A percentile compares a stretch with the other conserved stretches of the same genome.
Conservation (phyloP, 164 flowering plant genomes). For the Umbilicus rupestris region DNA sequence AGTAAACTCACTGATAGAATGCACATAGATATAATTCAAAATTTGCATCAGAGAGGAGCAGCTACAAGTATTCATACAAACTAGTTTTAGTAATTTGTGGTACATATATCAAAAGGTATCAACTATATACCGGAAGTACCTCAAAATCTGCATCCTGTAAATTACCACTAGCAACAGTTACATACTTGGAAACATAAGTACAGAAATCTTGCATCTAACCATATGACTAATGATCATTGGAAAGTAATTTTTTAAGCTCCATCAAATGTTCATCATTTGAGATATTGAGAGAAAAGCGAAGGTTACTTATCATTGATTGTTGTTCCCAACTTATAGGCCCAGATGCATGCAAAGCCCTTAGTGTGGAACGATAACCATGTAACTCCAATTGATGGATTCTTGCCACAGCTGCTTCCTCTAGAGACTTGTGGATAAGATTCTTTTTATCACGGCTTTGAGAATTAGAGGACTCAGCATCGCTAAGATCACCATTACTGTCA, state of each 20-base stretch:
- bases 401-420: slow-evolving; percentile 35
- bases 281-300: slow-evolving; percentile 68
- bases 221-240: slow-evolving; percentile 30
- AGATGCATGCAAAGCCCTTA: slow-evolving; percentile 76
- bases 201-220: slow-evolving; percentile 18
- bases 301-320: slow-evolving; percentile 72
- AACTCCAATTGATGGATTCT: slow-evolving; percentile 73
- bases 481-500: slow-evolving; percentile 29
- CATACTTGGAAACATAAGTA: background rate
- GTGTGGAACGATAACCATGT: slow-evolving; percentile 76
- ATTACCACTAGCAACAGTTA: slow-evolving; percentile 13
- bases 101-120: background rate
- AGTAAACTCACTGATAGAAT: background rate
- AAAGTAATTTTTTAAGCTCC: slow-evolving; percentile 67
- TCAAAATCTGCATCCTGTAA: background rate
- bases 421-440: slow-evolving; percentile 17
- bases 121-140: background rate
- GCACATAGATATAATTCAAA: background rate
- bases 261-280: slow-evolving; percentile 90
- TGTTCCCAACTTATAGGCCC: slow-evolving; percentile 96
- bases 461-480: slow-evolving; percentile 67
- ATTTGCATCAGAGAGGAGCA: background rate
- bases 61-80: background rate
- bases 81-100: background rate
- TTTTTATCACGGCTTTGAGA: slow-evolving; percentile 26